Evolutionary conservation across 495 filamentous ascomycete species (phyloP).

Genomic region (Neurospora terricola): DNA sequence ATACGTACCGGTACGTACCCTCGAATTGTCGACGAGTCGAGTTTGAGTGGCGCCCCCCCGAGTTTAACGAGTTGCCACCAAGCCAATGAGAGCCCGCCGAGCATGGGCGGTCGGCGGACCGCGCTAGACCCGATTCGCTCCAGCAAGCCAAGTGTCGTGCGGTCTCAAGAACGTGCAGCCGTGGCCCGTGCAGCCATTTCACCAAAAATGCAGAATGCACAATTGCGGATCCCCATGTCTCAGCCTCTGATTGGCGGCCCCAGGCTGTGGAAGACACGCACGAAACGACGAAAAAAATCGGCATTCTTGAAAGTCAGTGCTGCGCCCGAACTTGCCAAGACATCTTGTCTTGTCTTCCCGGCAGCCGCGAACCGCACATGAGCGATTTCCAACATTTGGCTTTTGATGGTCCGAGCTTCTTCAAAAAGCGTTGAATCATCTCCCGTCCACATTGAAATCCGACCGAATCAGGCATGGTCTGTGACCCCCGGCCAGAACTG

Average conservation of each 20-base stretch:
- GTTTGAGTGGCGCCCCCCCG: background rate
- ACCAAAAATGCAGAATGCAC: background rate
- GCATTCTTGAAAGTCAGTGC: background rate
- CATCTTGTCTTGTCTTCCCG: background rate
- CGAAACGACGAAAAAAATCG: background rate
- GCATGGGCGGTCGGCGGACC: background rate
- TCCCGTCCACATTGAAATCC: background rate
- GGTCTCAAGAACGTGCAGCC: background rate
- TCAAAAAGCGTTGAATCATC: background rate
- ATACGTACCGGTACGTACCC: background rate
- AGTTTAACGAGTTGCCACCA: background rate
- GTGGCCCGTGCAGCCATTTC: background rate
- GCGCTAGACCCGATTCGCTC: conserved; percentile 3
- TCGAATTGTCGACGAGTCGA: background rate
- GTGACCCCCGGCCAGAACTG: background rate
- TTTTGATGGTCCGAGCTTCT: background rate
- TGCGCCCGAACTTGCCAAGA: background rate
- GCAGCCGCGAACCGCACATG: background rate
- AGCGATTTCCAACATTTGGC: background rate
- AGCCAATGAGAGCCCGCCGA: background rate
- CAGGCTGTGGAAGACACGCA: background rate
- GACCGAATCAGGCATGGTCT: background rate
- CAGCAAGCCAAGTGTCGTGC: background rate
- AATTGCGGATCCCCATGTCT: background rate
- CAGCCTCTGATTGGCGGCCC: background rate